Conservation (phyloP, 1,284 basidiomycete genomes). For the Heliocybe sulcata region DNA sequence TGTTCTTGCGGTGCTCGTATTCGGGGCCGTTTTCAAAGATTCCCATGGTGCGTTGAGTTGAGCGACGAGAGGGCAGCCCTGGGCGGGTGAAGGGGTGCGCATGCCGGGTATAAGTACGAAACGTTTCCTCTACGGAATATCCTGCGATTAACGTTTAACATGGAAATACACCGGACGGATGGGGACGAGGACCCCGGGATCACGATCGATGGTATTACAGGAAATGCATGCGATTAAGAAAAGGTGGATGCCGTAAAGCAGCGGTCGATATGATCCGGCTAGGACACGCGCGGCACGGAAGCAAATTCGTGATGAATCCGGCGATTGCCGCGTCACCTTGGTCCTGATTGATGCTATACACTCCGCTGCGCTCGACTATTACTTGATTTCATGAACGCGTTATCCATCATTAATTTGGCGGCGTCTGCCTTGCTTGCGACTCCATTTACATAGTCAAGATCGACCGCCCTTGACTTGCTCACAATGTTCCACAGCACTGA, state of each 20-base stretch:
- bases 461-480: too few relatives aligned
- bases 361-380: not conserved
- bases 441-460: too few relatives aligned
- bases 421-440: too few relatives aligned
- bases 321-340: not conserved
- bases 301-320: not conserved
- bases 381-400: too few relatives aligned
- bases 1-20: conserved; percentile 31
- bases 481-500: too few relatives aligned
- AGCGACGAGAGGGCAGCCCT: not conserved
- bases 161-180: not conserved
- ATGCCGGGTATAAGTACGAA: not conserved
- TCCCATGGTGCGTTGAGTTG: not conserved
- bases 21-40: conserved; percentile 36
- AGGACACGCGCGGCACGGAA: not conserved
- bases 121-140: not conserved
- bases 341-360: not conserved
- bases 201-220: too few relatives aligned
- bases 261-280: not conserved
- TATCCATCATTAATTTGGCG: too few relatives aligned
- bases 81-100: not conserved
- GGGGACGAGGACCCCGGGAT: too few relatives aligned
- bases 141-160: not conserved
- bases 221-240: too few relatives aligned
- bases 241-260: not conserved